These are phyloP conservation scores for Verbascum thapsus DNA, from an alignment of 257 asterid species.

Conservation along the genomic window DNA sequence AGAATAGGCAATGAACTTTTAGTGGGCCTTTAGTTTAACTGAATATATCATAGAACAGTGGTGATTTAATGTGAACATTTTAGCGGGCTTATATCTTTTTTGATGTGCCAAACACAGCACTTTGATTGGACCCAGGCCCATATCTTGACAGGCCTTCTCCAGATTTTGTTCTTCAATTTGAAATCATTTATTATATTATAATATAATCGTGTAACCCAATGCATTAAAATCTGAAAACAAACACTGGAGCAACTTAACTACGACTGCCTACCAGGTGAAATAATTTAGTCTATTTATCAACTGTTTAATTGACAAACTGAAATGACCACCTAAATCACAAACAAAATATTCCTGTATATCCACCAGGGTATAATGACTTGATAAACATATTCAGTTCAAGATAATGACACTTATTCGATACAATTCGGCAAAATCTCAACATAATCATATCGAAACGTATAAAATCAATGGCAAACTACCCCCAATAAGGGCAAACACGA, in stretches of 20 bases:
- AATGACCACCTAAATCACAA: background rate
- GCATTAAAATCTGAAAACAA: too few species aligned
- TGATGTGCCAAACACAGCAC: too few species aligned
- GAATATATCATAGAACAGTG: too few species aligned
- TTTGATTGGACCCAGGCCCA: too few species aligned
- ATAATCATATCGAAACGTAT: constrained; percentile 4
- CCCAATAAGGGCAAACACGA: background rate
- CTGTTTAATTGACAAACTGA: background rate
- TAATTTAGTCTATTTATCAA: background rate
- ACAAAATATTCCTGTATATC: constrained; percentile 11
- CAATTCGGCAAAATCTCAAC: constrained; percentile 2
- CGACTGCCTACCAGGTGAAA: background rate
- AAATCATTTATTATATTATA: too few species aligned
- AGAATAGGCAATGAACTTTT: too few species aligned
- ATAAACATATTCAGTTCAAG: constrained; percentile 15
- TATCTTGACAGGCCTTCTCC: too few species aligned
- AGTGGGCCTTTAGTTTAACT: too few species aligned
- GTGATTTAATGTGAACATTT: too few species aligned
- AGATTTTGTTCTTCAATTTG: too few species aligned
- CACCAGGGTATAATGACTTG: background rate
- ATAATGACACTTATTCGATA: background rate
- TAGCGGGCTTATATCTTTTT: too few species aligned
- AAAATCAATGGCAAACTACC: constrained; percentile 26
- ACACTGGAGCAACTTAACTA: background rate
- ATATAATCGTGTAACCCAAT: too few species aligned